A percentile compares a stretch with the other conserved stretches of the same genome.
phyloP scores from a whole-genome alignment of 2,329 filamentous ascomycete genomes.

The Clathrospora elynae region DNA sequence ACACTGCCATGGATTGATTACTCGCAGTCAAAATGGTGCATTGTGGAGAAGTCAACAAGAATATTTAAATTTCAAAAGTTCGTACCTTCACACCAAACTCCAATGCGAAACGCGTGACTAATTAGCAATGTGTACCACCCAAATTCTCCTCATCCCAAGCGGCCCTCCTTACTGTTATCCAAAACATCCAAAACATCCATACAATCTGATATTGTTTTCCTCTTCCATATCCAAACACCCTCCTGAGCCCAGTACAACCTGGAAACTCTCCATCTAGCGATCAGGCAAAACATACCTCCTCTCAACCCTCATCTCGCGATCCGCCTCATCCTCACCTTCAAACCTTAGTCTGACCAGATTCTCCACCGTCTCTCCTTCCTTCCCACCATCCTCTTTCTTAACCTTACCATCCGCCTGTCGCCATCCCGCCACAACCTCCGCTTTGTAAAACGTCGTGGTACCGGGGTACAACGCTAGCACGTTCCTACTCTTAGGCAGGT shows the following conservation, averaged over 20 bases:
- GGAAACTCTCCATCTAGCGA: constrained; percentile 2
- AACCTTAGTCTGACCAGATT: constrained; percentile 53
- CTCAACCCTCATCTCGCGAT: constrained; percentile 56
- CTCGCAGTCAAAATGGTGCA: no score
- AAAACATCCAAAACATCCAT: no score
- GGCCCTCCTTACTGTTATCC: no score
- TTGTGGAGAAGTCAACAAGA: no score
- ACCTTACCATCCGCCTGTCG: constrained; percentile 39
- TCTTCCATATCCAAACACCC: neutral
- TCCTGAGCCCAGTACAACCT: neutral
- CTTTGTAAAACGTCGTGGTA: constrained; percentile 61
- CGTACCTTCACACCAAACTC: no score
- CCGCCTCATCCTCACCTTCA: constrained; percentile 55
- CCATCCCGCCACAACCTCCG: constrained; percentile 55
- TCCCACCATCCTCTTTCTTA: constrained; percentile 48
- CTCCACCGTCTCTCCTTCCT: constrained; percentile 50
- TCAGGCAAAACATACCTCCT: constrained; percentile 56
- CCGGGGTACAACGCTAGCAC: constrained; percentile 58
- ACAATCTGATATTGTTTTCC: no score
- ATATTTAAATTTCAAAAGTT: no score
- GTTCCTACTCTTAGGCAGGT: constrained; percentile 50
- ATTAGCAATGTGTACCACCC: no score
- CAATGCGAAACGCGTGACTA: no score
- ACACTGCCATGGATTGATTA: no score
- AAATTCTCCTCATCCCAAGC: no score